Percentiles rank a stretch among this genome's conserved stretches.
These are phyloP conservation scores for Colletotrichum phormii DNA, from an alignment of 2,329 filamentous ascomycete species.

Conservation along the genomic window DNA sequence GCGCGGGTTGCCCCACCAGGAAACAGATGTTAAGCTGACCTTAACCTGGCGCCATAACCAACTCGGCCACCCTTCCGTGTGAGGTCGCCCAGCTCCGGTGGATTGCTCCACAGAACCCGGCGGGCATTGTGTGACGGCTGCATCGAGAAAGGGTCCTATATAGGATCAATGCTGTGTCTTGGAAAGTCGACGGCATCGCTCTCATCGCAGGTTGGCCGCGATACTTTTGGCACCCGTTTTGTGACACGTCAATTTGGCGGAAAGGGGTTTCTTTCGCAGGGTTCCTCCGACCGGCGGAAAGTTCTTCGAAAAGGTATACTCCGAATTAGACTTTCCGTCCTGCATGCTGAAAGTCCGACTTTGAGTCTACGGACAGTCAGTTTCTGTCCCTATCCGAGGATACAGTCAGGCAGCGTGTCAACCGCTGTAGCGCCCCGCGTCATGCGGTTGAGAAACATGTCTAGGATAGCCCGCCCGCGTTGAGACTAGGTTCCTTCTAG, in stretches of 20 bases:
- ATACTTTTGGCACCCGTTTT: too few species aligned
- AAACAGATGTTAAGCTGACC: constrained; percentile 17
- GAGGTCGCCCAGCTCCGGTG: neutral
- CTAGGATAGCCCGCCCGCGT: neutral
- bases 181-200: too few species aligned
- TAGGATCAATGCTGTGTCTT: neutral
- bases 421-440: neutral
- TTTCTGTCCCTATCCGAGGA: neutral
- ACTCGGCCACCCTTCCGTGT: constrained; percentile 12
- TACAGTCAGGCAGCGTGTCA: neutral
- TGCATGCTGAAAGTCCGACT: neutral
- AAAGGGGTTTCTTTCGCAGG: too few species aligned
- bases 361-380: neutral
- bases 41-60: constrained; percentile 24
- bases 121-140: neutral
- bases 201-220: too few species aligned
- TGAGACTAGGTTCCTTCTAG: neutral
- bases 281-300: neutral
- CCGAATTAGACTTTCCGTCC: neutral
- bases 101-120: neutral
- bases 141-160: neutral
- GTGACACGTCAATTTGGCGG: too few species aligned
- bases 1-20: constrained; percentile 22
- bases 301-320: neutral
- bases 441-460: constrained; percentile 16